A percentile compares a stretch with the other conserved stretches of the same genome.
phyloP scores from a whole-genome alignment of 2,329 filamentous ascomycete genomes.

The Chaetomium sp. region DNA sequence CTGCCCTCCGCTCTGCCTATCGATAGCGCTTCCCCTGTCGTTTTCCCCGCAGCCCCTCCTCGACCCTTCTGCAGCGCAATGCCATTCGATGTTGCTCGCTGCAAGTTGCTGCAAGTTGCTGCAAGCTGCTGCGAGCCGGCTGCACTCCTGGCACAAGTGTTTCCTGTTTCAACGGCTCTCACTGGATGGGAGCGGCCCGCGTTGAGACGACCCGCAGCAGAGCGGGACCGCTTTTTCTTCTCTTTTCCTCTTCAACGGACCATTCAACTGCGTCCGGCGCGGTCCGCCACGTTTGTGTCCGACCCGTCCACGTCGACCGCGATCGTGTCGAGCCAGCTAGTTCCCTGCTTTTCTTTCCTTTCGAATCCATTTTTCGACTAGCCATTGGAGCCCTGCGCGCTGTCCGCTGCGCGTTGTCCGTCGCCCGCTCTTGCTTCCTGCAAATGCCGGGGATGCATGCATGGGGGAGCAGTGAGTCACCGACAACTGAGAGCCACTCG shows the following conservation, averaged over 20 bases:
- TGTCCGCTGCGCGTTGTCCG: no score
- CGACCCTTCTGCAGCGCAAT: no score
- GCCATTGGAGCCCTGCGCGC: no score
- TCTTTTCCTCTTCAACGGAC: slow-evolving; percentile 13
- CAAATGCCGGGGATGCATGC: slow-evolving; percentile 7
- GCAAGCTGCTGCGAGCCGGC: slow-evolving; percentile 1
- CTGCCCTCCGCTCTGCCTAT: slow-evolving; percentile 15
- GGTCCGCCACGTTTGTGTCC: slow-evolving; percentile 11
- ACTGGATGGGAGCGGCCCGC: slow-evolving; percentile 20
- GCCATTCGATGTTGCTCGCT: no score
- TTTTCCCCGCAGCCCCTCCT: slow-evolving; percentile 12
- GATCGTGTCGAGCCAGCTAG: slow-evolving; percentile 11
- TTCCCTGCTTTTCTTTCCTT: no score
- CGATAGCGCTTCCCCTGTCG: slow-evolving; percentile 26
- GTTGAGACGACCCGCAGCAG: slow-evolving; percentile 19
- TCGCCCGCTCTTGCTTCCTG: no score
- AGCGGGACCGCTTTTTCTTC: slow-evolving; percentile 23
- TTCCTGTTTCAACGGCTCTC: slow-evolving; percentile 16
- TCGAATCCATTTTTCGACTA: no score
- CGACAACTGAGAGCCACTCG: slow-evolving; percentile 24
- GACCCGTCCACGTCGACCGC: slow-evolving; percentile 10
- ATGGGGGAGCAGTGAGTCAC: slow-evolving; percentile 27
- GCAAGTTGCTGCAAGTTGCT: no score
- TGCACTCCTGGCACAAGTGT: slow-evolving; percentile 12
- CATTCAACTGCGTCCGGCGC: slow-evolving; percentile 24